Conservation (phyloP, 768 basidiomycete species). For the Amanita phalloides region DNA sequence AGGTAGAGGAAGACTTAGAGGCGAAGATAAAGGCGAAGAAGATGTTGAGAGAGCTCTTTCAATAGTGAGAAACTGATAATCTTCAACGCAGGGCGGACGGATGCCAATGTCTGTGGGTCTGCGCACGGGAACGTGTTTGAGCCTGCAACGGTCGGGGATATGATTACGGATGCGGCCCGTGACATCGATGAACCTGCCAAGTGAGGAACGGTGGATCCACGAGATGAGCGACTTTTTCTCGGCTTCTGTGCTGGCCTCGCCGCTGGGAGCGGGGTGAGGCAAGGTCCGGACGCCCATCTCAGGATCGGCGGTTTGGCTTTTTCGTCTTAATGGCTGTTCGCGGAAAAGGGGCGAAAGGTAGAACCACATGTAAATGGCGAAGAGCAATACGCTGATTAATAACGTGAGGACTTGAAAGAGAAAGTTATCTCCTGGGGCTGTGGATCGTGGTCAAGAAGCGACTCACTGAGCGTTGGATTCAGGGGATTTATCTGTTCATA, state of each 20-base stretch:
- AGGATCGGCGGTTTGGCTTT: background rate
- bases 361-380: slow-evolving; percentile 9
- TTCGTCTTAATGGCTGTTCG: background rate
- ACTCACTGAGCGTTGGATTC: slow-evolving; percentile 3
- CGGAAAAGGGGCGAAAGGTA: slow-evolving; percentile 8
- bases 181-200: slow-evolving; percentile 2
- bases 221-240: background rate
- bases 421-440: background rate
- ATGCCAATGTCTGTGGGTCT: background rate
- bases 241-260: background rate
- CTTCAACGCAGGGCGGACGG: background rate
- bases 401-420: slow-evolving; percentile 6
- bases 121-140: background rate
- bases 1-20: background rate
- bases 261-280: background rate
- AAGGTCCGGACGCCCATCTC: background rate
- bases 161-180: background rate
- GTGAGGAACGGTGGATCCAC: slow-evolving; percentile 2
- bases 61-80: background rate
- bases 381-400: slow-evolving; percentile 5
- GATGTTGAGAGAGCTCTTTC: background rate
- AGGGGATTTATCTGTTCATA: background rate
- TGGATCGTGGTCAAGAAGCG: background rate
- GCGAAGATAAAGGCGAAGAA: background rate
- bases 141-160: background rate